Conservation (phyloP, 176 grass and related monocot genomes). For the Cenchrus purpureus region DNA sequence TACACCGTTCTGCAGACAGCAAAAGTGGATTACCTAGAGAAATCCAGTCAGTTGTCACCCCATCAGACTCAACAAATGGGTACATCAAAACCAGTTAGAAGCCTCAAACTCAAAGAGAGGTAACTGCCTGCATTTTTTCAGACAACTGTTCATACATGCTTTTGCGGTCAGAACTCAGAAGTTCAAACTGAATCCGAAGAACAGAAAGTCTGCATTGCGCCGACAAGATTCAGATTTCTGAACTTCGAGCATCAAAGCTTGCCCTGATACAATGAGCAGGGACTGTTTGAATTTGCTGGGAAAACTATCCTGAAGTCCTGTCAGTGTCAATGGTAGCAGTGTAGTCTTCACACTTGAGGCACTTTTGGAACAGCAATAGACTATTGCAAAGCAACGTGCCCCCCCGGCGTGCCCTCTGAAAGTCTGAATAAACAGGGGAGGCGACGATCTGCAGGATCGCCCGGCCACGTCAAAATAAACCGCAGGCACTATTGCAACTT, state of each 20-base stretch:
- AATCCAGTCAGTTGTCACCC: background rate
- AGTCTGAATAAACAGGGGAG: slow-evolving; percentile 29
- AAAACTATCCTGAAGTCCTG: background rate
- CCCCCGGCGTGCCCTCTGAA: slow-evolving; percentile 27
- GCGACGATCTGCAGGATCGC: slow-evolving; percentile 12
- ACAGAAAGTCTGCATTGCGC: background rate
- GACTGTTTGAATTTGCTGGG: background rate
- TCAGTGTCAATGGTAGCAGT: background rate
- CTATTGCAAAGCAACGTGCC: background rate
- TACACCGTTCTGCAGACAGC: background rate
- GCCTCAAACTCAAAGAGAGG: no score
- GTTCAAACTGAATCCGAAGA: background rate
- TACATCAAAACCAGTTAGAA: no score
- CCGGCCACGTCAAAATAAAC: background rate
- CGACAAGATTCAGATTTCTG: slow-evolving; percentile 29
- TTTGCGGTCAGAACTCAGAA: background rate
- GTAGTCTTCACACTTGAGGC: background rate
- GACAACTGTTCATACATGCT: slow-evolving; percentile 19
- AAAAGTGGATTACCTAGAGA: background rate
- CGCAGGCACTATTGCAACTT: background rate
- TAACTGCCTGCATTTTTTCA: background rate
- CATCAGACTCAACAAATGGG: background rate
- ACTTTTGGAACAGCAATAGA: background rate
- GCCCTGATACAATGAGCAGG: background rate
- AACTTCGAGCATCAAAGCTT: background rate